Conservation (phyloP, 495 filamentous ascomycete species). For the Hypoxylon cercidicola region DNA sequence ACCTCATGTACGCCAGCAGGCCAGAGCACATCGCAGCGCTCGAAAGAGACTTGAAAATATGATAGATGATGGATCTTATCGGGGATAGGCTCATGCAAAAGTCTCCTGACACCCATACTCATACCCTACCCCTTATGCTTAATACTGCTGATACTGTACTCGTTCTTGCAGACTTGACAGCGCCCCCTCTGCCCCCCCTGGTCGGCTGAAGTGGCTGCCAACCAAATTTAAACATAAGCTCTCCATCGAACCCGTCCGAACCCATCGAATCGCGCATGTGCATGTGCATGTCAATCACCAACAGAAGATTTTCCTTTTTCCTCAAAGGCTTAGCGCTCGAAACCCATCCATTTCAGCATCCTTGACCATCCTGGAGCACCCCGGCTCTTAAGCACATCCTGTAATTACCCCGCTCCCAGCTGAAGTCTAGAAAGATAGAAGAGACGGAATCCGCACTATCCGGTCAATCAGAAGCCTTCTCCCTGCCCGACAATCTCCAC, state of each 20-base stretch:
- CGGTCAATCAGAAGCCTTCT: constrained; percentile 35
- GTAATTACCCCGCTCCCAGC: constrained; percentile 39
- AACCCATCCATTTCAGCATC: neutral
- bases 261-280: constrained; percentile 13
- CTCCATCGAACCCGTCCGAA: constrained; percentile 4
- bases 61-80: constrained; percentile 37
- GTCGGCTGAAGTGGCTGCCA: constrained; percentile 19
- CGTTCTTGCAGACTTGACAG: too few relatives aligned
- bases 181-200: too few relatives aligned
- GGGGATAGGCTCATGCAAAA: constrained; percentile 32
- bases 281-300: constrained; percentile 29
- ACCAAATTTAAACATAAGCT: constrained; percentile 31
- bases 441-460: constrained; percentile 25
- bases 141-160: too few relatives aligned
- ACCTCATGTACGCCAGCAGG: too few relatives aligned
- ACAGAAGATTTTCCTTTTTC: constrained; percentile 27
- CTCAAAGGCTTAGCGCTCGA: constrained; percentile 9
- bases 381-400: neutral
- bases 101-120: constrained; percentile 26
- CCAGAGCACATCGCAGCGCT: too few relatives aligned
- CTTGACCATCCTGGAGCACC: neutral
- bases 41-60: too few relatives aligned
- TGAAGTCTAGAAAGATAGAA: constrained; percentile 18
- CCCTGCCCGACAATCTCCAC: constrained; percentile 36
- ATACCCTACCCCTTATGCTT: neutral